Evolutionary conservation across 352 stramenopile genomes (phyloP), one percentile per base, ranked within the genome.

Genomic region (Blastocystis sp.): DNA sequence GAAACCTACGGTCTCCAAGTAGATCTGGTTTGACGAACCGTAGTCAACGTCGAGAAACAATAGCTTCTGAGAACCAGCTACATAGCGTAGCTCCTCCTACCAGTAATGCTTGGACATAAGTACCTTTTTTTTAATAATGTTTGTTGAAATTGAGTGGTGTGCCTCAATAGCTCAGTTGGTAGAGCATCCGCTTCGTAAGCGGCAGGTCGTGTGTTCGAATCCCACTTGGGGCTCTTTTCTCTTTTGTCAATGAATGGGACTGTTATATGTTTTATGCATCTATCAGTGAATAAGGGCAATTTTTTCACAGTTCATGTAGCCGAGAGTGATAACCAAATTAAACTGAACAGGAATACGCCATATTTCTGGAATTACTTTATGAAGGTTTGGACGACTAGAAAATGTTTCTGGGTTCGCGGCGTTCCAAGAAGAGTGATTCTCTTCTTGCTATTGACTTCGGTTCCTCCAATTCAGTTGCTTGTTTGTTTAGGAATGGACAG

Each of bases 101-200:
- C 35, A 29, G 19, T n/a, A 83, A 49, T 83, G 32, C 21, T n/a
- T 83, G 71, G 71, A 29, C 63, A 63, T 80, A 27, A 29, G 3
- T 14, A 61, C 12, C 39, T 9, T 46, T 46, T 14, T 61, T 61
- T 61, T 32, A 16, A 7, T 3, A 24, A 32, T 74, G 63, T 74
- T 74, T 74, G 63, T 74, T 51, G 32, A 12, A 74, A 49, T 0
- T 21, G 43, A 37, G 32, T n/a, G 24, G 32, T 12, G 69, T 66
- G 71, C 71, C 71, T 83, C 71, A 83, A 83, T 83, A 83, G 71
- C 71, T 83, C 71, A 83, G 71, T 66, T 83, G 71, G 71, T 83
- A 83, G 71, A 83, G 71, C 71, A 83, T 83, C 71, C 71, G 71
- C 71, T 83, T 83, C 71, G 71, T 83, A 83, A 83, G 71, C 71